Evolutionary conservation across 1,284 basidiomycete genomes (phyloP).

Genomic region (Puccinia sorghi): DNA sequence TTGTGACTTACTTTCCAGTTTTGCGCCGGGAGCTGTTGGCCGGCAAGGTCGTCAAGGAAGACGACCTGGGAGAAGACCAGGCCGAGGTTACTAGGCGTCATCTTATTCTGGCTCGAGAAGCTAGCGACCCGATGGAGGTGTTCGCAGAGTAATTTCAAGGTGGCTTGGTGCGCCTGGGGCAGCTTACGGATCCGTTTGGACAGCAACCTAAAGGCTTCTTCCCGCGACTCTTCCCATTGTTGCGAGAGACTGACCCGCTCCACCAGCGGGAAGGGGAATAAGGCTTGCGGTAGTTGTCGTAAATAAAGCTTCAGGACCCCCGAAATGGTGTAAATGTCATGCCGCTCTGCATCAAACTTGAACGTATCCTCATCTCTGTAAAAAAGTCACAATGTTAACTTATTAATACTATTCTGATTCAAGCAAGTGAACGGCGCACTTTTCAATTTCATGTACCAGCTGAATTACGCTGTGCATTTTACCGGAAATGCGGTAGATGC

Average conservation of each 20-base stretch:
- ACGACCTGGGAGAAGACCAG: constrained; percentile 58
- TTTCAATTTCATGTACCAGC: constrained; percentile 84
- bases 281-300: constrained; percentile 84
- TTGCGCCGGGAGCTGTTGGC: constrained; percentile 74
- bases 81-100: constrained; percentile 71
- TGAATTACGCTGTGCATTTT: constrained; percentile 57
- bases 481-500: constrained; percentile 44
- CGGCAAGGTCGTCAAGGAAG: constrained; percentile 67
- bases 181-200: constrained; percentile 75
- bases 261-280: constrained; percentile 80
- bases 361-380: constrained; percentile 74
- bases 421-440: constrained; percentile 54
- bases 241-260: constrained; percentile 66
- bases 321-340: constrained; percentile 86
- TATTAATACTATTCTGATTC: background rate
- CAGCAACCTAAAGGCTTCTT: constrained; percentile 73
- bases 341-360: constrained; percentile 70
- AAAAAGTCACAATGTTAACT: background rate
- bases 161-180: constrained; percentile 83
- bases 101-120: constrained; percentile 78
- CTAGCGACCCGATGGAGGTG: constrained; percentile 78
- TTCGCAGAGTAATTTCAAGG: constrained; percentile 80
- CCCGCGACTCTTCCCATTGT: constrained; percentile 67
- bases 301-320: constrained; percentile 89
- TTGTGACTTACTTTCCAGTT: constrained; percentile 67